These are phyloP conservation scores for Yamadazyma philogaea DNA, from an alignment of 805 yeast genomes.

Conservation along the genomic window DNA sequence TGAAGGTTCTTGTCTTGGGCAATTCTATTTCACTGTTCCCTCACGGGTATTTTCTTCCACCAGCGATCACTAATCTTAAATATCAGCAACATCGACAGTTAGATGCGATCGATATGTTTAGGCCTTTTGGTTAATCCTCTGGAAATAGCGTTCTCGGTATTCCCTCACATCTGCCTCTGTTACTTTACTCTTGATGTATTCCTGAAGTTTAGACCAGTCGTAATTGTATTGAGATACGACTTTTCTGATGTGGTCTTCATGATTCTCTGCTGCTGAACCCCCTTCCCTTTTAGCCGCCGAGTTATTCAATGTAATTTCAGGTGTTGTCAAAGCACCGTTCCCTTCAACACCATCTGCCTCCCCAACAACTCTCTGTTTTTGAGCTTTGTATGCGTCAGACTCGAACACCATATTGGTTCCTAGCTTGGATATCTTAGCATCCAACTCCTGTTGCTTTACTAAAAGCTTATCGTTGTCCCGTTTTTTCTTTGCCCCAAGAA, in stretches of 20 bases:
- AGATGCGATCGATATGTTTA: background rate
- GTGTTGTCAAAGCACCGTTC: background rate
- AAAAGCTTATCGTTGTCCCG: slow-evolving; percentile 46
- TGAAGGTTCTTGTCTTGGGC: no score
- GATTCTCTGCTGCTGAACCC: background rate
- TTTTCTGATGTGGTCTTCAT: background rate
- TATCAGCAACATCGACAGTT: no score
- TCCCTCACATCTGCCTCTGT: slow-evolving; percentile 13
- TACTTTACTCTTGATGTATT: slow-evolving; percentile 15
- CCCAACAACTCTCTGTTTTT: background rate
- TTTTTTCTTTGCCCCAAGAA: slow-evolving; percentile 43
- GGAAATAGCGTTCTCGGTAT: slow-evolving; percentile 14
- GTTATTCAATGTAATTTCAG: background rate
- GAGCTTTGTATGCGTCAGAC: slow-evolving; percentile 42
- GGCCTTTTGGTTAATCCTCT: slow-evolving; percentile 5
- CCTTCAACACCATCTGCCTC: background rate
- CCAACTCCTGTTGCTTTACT: slow-evolving; percentile 35
- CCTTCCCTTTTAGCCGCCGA: background rate
- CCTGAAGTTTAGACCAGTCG: background rate
- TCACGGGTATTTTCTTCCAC: no score
- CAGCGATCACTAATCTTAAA: no score
- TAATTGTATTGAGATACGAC: background rate
- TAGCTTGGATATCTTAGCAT: slow-evolving; percentile 27
- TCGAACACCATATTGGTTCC: slow-evolving; percentile 45
- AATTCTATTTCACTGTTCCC: no score